Percentiles rank a stretch among this genome's conserved stretches.
These are phyloP conservation scores for Arctium lappa DNA, from an alignment of 129 eudicot species.

Conservation along the genomic window DNA sequence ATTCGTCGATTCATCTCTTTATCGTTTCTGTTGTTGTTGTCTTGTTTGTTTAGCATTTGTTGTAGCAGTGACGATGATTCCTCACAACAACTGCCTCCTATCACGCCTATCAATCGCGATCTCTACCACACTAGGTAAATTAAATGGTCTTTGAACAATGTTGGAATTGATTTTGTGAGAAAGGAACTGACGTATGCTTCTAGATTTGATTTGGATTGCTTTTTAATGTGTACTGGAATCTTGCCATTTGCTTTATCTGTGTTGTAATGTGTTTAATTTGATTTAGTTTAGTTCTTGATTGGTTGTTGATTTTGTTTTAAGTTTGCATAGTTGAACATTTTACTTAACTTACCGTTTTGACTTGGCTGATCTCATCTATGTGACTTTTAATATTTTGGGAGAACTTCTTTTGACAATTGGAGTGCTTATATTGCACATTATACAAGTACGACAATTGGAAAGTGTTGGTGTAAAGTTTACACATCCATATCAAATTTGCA, in stretches of 20 bases:
- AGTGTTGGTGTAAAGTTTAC: not conserved
- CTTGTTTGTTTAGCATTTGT: slow-evolving; percentile 19
- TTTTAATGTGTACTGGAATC: not conserved
- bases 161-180: not conserved
- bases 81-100: slow-evolving; percentile 26
- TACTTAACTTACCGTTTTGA: not conserved
- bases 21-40: slow-evolving; percentile 3
- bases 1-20: slow-evolving; percentile 15
- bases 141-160: not conserved
- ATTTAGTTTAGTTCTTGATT: slow-evolving; percentile 1
- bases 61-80: slow-evolving; percentile 35
- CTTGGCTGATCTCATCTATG: slow-evolving; percentile 8
- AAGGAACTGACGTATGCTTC: not conserved
- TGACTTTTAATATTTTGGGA: not conserved
- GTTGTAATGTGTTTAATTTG: not conserved
- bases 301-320: not conserved
- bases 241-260: not conserved
- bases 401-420: not conserved
- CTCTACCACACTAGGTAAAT: slow-evolving; percentile 83
- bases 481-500: not conserved
- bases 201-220: slow-evolving; percentile 15
- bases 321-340: not conserved
- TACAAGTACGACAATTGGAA: not conserved
- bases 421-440: not conserved
- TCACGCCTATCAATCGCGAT: slow-evolving; percentile 90